Percentiles rank a stretch among this genome's conserved stretches.
These are phyloP conservation scores for Hypoxylon crocopeplum DNA, from an alignment of 495 filamentous ascomycete species.

Conservation along the genomic window DNA sequence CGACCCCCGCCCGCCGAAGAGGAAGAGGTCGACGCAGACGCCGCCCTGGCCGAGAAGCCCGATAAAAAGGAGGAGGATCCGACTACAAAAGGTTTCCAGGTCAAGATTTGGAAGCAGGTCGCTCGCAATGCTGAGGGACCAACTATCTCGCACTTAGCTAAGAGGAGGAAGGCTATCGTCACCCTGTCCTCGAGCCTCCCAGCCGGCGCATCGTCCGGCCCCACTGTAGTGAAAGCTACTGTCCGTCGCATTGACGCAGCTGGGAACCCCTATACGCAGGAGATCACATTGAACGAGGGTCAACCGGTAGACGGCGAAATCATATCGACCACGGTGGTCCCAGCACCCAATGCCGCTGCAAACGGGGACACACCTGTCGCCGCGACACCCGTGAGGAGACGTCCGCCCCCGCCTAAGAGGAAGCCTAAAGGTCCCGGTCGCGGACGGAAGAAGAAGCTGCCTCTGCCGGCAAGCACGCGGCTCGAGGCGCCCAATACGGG, in stretches of 20 bases:
- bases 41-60: conserved; percentile 50
- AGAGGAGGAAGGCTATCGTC: conserved; percentile 76
- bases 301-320: conserved; percentile 84
- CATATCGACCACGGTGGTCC: conserved; percentile 61
- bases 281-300: conserved; percentile 80
- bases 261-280: conserved; percentile 80
- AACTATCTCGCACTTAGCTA: conserved; percentile 83
- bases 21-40: conserved; percentile 56
- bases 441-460: conserved; percentile 68
- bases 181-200: conserved; percentile 53
- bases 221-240: conserved; percentile 73
- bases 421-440: conserved; percentile 74
- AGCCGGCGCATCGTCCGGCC: conserved; percentile 49
- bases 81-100: conserved; percentile 72
- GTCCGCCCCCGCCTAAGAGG: conserved; percentile 76
- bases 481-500: conserved; percentile 46
- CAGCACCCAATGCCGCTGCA: conserved; percentile 39
- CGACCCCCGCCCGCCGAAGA: conserved; percentile 58
- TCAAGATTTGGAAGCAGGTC: conserved; percentile 79
- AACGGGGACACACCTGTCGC: conserved; percentile 38
- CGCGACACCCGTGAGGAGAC: conserved; percentile 56
- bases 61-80: conserved; percentile 57
- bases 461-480: conserved; percentile 49
- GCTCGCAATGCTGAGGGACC: conserved; percentile 77
- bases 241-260: conserved; percentile 77